Percentiles rank a stretch among this genome's conserved stretches.
Evolutionary conservation across 2,329 filamentous ascomycete species (phyloP).

Genomic region (Gyromitra esculenta): DNA sequence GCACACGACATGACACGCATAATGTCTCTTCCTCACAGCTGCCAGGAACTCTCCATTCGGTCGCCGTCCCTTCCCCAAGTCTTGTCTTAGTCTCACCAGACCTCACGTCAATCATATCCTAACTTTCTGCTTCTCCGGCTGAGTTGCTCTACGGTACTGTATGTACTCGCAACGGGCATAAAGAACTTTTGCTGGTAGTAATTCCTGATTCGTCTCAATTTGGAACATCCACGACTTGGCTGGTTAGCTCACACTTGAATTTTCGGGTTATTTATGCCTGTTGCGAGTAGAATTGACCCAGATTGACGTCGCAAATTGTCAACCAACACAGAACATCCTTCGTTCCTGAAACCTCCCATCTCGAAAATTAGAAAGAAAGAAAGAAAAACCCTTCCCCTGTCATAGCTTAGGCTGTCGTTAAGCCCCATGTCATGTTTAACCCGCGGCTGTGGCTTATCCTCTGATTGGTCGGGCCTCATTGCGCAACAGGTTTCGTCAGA

Average conservation of each 20-base stretch:
- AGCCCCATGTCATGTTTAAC: slow-evolving; percentile 1
- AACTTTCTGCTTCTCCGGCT: neutral
- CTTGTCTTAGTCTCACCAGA: neutral
- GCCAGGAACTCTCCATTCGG: neutral
- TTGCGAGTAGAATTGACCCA: neutral
- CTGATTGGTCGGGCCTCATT: neutral
- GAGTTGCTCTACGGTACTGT: neutral
- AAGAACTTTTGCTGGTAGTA: too few relatives aligned
- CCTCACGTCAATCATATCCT: neutral
- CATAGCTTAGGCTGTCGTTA: neutral
- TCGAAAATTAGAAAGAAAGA: neutral
- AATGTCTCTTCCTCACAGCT: neutral
- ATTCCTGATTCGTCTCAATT: too few relatives aligned
- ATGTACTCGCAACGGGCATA: neutral
- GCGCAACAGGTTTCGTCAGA: slow-evolving; percentile 8
- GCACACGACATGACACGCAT: neutral
- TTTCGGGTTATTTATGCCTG: neutral
- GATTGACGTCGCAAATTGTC: neutral
- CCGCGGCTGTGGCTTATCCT: neutral
- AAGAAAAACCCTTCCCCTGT: neutral
- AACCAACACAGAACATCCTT: neutral
- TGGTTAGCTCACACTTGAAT: too few relatives aligned
- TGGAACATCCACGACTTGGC: too few relatives aligned
- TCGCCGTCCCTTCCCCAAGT: neutral
- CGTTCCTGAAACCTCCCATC: slow-evolving; percentile 16